Evolutionary conservation across 352 stramenopile genomes (phyloP), one percentile per base, ranked within the genome.

Genomic region (Lagenidium sp.): DNA sequence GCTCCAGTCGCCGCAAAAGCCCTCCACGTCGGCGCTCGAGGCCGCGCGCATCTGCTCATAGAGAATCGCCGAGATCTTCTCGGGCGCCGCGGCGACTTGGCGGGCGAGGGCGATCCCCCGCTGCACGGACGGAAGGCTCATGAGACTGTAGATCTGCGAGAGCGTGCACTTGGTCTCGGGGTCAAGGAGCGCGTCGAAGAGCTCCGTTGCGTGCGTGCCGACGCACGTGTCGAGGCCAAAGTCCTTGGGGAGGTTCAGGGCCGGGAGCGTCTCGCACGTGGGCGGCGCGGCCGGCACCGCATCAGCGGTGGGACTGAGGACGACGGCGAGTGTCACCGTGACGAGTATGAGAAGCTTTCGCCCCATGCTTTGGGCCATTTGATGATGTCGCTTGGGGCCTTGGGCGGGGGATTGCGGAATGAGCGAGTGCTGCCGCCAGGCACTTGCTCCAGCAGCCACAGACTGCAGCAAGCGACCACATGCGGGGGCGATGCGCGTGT

Each of bases 201-300:
- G 37, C 2, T 37, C 57, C 28, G 49, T 46, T 21, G 65, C 28
- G 34, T 81, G 77, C 53, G 77, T 81, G 21, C 65, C 63, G 7
- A 77, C 42, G 39, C 68, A 81, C 42, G 47, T 65, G 45, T 77
- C 70, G 41, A 80, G 37, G 2, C 64, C 68, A 41, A 65, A 72
- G 32, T 43, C 55, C 0, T 55, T 48, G 3, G 68, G 64, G 4
- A 80, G n/a, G n/a, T n/a, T n/a, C n/a, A n/a, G n/a, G n/a, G n/a
- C n/a, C n/a, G n/a, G n/a, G n/a, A n/a, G 41, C 7, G 34, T 38
- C 47, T 41, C 66, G 42, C 59, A 69, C 60, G 6, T 28, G 36
- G 20, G 15, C 16, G 36, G 36, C n/a, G 34, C 34, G 15, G n/a
- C n/a, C n/a, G n/a, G n/a, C n/a, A n/a, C n/a, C n/a, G n/a, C n/a